Percentiles rank a stretch among this genome's conserved stretches.
These are phyloP conservation scores for Hirschfeldia incana DNA, from an alignment of 345 rosid species.

Conservation along the genomic window DNA sequence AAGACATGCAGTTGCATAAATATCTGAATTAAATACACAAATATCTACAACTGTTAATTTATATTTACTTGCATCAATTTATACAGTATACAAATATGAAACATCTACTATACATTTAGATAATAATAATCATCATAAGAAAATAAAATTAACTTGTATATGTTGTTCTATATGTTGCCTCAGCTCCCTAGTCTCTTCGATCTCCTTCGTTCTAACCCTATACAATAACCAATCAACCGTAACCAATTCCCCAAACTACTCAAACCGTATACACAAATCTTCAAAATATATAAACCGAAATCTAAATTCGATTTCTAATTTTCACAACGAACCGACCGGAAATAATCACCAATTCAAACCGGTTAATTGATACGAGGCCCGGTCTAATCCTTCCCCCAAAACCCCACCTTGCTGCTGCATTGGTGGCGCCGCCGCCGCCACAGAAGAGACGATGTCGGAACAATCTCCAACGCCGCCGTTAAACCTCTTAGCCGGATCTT, in stretches of 20 bases:
- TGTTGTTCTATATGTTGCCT: slow-evolving; percentile 26
- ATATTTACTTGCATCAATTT: not conserved
- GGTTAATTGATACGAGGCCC: slow-evolving; percentile 56
- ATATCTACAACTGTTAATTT: not conserved
- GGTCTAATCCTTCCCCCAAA: slow-evolving; percentile 50
- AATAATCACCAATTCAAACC: slow-evolving; percentile 70
- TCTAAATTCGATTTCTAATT: not conserved
- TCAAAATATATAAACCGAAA: slow-evolving; percentile 8
- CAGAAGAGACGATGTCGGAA: slow-evolving; percentile 10
- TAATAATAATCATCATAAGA: not conserved
- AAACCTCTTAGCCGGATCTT: slow-evolving; percentile 37
- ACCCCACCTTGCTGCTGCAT: slow-evolving; percentile 46
- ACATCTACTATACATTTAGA: slow-evolving; percentile 11
- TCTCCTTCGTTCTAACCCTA: slow-evolving; percentile 21
- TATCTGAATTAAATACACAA: not conserved
- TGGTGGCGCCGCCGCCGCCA: slow-evolving; percentile 17
- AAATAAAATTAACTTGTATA: not conserved
- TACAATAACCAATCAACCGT: slow-evolving; percentile 20
- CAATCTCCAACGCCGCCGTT: slow-evolving; percentile 41
- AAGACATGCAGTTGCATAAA: not conserved
- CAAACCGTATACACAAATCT: slow-evolving; percentile 24
- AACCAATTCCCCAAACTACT: slow-evolving; percentile 27
- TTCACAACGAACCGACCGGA: not conserved
- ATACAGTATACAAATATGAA: slow-evolving; percentile 17
- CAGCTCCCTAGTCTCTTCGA: slow-evolving; percentile 22